These are phyloP conservation scores for Nicotiana paniculata DNA, from an alignment of 257 asterid species.

Conservation along the genomic window DNA sequence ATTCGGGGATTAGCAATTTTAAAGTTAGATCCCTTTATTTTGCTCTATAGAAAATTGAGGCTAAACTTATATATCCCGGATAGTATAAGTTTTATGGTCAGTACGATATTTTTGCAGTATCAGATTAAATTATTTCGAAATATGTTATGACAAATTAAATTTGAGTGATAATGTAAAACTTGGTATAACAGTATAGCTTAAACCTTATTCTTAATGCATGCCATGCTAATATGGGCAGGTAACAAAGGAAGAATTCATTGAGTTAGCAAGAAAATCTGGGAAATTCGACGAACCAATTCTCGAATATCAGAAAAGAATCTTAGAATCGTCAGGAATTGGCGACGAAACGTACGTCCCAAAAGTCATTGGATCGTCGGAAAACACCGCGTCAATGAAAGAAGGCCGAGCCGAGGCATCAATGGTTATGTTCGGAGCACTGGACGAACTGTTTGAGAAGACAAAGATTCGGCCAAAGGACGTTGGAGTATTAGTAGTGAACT, in stretches of 20 bases:
- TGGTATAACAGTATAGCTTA: background rate
- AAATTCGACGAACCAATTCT: constrained; percentile 61
- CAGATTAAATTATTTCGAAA: no score
- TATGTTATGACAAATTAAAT: background rate
- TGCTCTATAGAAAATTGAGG: background rate
- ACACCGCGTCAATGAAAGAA: constrained; percentile 84
- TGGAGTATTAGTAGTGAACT: constrained; percentile 75
- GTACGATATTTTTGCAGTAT: no score
- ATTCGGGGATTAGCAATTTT: background rate
- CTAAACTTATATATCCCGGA: background rate
- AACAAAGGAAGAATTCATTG: constrained; percentile 68
- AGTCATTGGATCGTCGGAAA: constrained; percentile 56
- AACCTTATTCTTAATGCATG: constrained; percentile 4
- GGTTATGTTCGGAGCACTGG: constrained; percentile 86
- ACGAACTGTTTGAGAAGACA: constrained; percentile 72
- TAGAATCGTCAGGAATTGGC: constrained; percentile 81
- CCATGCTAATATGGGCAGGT: constrained; percentile 31
- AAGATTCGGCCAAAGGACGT: constrained; percentile 71
- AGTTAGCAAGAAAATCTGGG: constrained; percentile 64
- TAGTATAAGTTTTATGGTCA: background rate
- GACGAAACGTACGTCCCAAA: constrained; percentile 75
- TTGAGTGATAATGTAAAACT: background rate
- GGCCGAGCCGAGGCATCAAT: constrained; percentile 84
- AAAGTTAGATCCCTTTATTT: background rate
- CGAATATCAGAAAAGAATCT: constrained; percentile 56